Conservation (phyloP, 441 rosid species). For the Viola pubescens region DNA sequence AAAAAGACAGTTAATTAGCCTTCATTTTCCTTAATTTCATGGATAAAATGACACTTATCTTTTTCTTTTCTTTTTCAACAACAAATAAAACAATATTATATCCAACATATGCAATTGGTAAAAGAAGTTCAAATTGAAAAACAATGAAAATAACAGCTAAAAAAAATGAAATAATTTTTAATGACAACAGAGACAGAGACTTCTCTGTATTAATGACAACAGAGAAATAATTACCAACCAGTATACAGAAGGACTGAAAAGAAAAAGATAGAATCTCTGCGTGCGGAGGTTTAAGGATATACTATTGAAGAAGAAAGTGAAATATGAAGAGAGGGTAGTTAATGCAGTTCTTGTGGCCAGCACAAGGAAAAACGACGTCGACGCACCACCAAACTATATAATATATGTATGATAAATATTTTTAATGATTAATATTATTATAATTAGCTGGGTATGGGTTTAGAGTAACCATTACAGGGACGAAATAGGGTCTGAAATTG, state of each 20-base stretch:
- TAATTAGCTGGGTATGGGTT: too few relatives aligned
- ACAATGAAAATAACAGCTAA: background rate
- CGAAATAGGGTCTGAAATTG: too few relatives aligned
- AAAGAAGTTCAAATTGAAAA: background rate
- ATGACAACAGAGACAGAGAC: background rate
- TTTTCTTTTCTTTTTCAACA: too few relatives aligned
- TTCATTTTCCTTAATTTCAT: background rate
- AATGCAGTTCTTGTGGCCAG: conserved; percentile 14
- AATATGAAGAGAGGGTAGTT: conserved; percentile 10
- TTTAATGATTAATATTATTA: too few relatives aligned
- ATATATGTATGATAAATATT: background rate
- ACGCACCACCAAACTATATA: background rate
- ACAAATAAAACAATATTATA: too few relatives aligned
- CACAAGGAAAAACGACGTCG: conserved; percentile 3
- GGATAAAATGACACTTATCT: background rate
- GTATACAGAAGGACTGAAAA: too few relatives aligned
- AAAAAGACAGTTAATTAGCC: background rate
- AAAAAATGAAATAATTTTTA: background rate
- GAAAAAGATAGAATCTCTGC: conserved; percentile 11
- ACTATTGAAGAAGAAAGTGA: conserved; percentile 20
- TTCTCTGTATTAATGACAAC: too few relatives aligned
- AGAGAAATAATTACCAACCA: conserved; percentile 14
- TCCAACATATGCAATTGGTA: too few relatives aligned
- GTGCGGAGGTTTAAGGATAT: conserved; percentile 7
- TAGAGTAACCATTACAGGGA: too few relatives aligned